Percentiles rank a stretch among this genome's conserved stretches.
phyloP scores from a whole-genome alignment of 2,329 filamentous ascomycete genomes.

The Paecilomyces formosus region DNA sequence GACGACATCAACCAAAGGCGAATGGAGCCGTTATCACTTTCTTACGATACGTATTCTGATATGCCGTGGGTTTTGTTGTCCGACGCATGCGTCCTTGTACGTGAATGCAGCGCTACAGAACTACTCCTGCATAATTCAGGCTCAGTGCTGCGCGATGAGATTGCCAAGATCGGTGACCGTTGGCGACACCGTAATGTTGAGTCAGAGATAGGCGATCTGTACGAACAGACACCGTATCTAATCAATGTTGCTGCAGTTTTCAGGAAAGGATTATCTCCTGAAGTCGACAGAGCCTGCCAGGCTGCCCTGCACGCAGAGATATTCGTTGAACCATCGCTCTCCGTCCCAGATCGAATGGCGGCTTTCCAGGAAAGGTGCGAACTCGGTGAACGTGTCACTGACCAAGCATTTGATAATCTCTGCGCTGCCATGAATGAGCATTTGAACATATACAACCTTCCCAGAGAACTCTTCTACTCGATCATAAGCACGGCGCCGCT shows the following conservation, averaged over 20 bases:
- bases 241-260: slow-evolving; percentile 65
- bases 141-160: slow-evolving; percentile 26
- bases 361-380: slow-evolving; percentile 70
- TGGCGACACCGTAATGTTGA: slow-evolving; percentile 38
- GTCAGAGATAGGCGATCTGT: slow-evolving; percentile 45
- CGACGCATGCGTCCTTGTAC: slow-evolving; percentile 70
- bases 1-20: slow-evolving; percentile 80
- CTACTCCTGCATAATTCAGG: slow-evolving; percentile 62
- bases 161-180: slow-evolving; percentile 30
- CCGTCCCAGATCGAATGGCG: slow-evolving; percentile 67
- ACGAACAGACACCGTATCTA: slow-evolving; percentile 52
- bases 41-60: slow-evolving; percentile 61
- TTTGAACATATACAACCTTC: slow-evolving; percentile 41
- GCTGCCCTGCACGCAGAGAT: slow-evolving; percentile 64
- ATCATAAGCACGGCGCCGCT: slow-evolving; percentile 44
- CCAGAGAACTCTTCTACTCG: slow-evolving; percentile 46
- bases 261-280: slow-evolving; percentile 61
- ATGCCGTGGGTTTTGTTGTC: slow-evolving; percentile 80
- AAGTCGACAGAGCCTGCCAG: slow-evolving; percentile 60
- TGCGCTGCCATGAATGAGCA: slow-evolving; percentile 61
- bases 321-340: slow-evolving; percentile 63
- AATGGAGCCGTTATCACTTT: slow-evolving; percentile 71
- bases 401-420: slow-evolving; percentile 71
- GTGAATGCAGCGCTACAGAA: slow-evolving; percentile 73
- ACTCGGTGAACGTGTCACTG: slow-evolving; percentile 70